phyloP scores from a whole-genome alignment of 176 grass and related monocot genomes.

The Triticum urartu region DNA sequence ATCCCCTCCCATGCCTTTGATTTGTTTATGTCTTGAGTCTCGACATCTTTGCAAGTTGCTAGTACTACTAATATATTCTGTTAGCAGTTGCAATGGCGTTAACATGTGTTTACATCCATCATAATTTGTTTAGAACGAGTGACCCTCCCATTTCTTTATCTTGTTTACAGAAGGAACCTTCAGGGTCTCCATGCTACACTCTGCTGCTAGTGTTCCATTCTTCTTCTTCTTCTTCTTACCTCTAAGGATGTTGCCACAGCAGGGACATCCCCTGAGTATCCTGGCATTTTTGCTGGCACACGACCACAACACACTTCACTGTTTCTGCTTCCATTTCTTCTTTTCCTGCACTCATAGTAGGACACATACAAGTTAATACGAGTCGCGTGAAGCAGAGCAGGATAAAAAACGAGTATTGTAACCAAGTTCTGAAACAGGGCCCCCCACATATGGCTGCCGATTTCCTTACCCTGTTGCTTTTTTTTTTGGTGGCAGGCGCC shows the following conservation, averaged over 20 bases:
- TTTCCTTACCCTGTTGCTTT: slow-evolving; percentile 25
- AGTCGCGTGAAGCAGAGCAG: background rate
- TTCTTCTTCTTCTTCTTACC: background rate
- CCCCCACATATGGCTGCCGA: background rate
- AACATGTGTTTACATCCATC: background rate
- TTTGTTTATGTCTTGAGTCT: slow-evolving; percentile 22
- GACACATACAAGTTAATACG: background rate
- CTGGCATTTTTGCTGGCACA: background rate
- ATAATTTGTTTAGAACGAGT: background rate
- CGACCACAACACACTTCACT: background rate
- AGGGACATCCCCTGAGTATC: background rate
- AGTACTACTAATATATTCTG: background rate
- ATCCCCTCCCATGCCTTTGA: background rate
- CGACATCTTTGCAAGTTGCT: background rate
- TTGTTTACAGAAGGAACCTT: slow-evolving; percentile 21
- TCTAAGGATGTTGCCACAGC: slow-evolving; percentile 10
- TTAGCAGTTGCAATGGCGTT: background rate
- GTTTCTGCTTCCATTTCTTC: slow-evolving; percentile 26
- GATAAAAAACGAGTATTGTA: background rate
- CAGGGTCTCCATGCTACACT: background rate
- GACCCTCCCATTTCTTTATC: background rate
- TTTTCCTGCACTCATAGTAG: background rate
- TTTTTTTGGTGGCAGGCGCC: background rate
- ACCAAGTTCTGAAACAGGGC: background rate
- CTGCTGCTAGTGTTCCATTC: slow-evolving; percentile 9